Evolutionary conservation across 2,329 filamentous ascomycete species (phyloP), one percentile per base, ranked within the genome.

Genomic region (Teratosphaeria gauchensis): DNA sequence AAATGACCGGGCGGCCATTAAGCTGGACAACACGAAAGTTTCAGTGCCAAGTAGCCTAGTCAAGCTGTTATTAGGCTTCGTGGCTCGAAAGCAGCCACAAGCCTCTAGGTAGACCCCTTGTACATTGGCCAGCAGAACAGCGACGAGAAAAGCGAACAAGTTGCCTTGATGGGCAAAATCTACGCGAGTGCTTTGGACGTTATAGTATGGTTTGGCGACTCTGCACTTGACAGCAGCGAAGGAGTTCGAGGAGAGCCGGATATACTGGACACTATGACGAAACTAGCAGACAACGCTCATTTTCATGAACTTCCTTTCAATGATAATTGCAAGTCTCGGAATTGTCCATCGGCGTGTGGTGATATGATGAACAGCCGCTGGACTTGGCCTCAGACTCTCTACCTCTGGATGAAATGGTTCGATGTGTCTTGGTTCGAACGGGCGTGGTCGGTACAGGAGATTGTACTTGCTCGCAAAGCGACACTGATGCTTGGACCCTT

Each of bases 91-190:
- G 51, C 51, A 33, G 42, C 42, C 21, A 9, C 24, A 33, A 1
- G n/a, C 51, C 24, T 62, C 7, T 63, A 59, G 61, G 35, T 63
- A 2, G 61, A 61, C 35, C 52, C 56, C n/a, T 24, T 63, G 14
- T 63, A 55, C 53, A 61, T 61, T 31, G 58, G 61, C 32, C 61
- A 63, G 32, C 31, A 53, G 4, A 55, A 61, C 28, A 8, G 35
- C 9, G 14, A 51, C 1, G 61, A 63, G 32, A 57, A 56, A 24
- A 46, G n/a, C 4, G 32, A 33, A 33, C 61, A 63, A 48, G 61
- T 63, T 3, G 54, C 53, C 21, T 55, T 59, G 38, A 63, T 63
- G 61, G 53, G 33, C 12, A 19, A 33, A 4, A 59, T 61, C 5
- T 63, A 59, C 55, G 28, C 32, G 21, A 51, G 28, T 6, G 59